A percentile compares a stretch with the other conserved stretches of the same genome.
Conservation (phyloP, 1,284 basidiomycete genomes). For the Naganishia sp. region DNA sequence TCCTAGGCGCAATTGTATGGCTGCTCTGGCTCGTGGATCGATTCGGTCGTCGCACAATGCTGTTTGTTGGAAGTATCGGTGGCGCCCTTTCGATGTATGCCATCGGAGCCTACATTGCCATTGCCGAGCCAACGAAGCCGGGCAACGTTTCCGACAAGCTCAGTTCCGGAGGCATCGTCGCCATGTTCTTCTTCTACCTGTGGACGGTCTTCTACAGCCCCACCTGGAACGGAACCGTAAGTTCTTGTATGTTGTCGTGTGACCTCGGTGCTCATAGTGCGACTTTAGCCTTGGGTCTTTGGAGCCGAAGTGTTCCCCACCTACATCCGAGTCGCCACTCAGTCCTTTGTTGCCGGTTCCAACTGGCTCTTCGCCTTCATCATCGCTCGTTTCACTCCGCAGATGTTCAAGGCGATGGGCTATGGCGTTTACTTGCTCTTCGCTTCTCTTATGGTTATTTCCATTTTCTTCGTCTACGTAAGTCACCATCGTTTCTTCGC, state of each 20-base stretch:
- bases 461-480: conserved; percentile 40
- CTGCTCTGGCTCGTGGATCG: conserved; percentile 50
- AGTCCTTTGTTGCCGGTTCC: conserved; percentile 46
- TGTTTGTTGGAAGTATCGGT: conserved; percentile 56
- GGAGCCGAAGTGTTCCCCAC: conserved; percentile 51
- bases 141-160: conserved; percentile 36
- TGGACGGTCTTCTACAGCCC: conserved; percentile 48
- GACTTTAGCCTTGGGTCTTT: conserved; percentile 46
- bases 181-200: conserved; percentile 50
- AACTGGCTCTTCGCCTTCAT: conserved; percentile 51
- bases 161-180: conserved; percentile 39
- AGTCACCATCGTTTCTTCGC: conserved; percentile 37
- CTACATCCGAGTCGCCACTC: conserved; percentile 47
- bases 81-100: conserved; percentile 56
- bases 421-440: conserved; percentile 53
- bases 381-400: conserved; percentile 42
- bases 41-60: conserved; percentile 55
- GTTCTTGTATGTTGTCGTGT: neutral
- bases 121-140: conserved; percentile 36
- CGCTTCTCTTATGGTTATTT: conserved; percentile 45
- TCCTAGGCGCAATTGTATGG: conserved; percentile 47
- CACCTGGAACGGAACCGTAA: conserved; percentile 42
- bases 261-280: neutral
- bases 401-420: conserved; percentile 42
- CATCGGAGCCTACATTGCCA: conserved; percentile 37